These are phyloP conservation scores for Eucalyptus lansdowneana DNA, from an alignment of 345 rosid genomes.

Conservation along the genomic window DNA sequence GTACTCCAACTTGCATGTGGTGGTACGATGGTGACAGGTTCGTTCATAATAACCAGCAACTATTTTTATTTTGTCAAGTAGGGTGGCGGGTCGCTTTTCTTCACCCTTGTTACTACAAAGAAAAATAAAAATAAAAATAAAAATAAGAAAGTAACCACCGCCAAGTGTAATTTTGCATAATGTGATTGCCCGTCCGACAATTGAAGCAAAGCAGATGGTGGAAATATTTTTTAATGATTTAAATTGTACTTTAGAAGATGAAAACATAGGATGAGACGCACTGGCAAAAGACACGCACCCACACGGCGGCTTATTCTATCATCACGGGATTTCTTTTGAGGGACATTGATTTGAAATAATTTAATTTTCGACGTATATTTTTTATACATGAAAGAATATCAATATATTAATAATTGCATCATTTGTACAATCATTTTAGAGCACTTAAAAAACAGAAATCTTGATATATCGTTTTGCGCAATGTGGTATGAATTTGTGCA, in stretches of 20 bases:
- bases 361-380: background rate
- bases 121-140: background rate
- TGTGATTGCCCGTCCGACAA: background rate
- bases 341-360: background rate
- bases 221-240: background rate
- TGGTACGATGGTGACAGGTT: background rate
- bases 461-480: background rate
- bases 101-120: background rate
- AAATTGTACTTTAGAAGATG: background rate
- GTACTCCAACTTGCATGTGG: background rate
- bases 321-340: background rate
- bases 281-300: background rate
- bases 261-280: background rate
- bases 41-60: background rate
- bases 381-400: background rate
- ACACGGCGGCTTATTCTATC: background rate
- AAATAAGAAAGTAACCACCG: background rate
- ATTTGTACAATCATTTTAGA: background rate
- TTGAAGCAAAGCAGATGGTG: background rate
- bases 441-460: background rate
- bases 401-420: background rate
- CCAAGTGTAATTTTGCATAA: background rate
- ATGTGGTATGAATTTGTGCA: background rate
- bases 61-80: background rate
- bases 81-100: background rate